Evolutionary conservation across 1,284 basidiomycete genomes (phyloP).

Genomic region (Austroboletus olivaceoglutinosus): DNA sequence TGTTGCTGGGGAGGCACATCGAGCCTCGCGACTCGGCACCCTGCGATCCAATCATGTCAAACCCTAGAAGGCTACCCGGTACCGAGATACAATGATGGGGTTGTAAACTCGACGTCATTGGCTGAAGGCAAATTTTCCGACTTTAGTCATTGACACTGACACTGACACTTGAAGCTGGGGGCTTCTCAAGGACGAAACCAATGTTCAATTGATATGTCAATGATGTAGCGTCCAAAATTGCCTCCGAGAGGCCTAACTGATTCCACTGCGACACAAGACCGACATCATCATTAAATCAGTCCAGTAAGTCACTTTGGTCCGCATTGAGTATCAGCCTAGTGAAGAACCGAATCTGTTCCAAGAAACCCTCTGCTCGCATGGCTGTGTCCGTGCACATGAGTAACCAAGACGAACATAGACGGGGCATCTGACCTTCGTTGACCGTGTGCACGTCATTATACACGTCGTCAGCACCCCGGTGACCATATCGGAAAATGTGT

Average conservation of each 20-base stretch:
- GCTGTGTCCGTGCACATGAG: slow-evolving; percentile 19
- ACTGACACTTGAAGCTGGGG: not conserved
- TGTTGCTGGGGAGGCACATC: slow-evolving; percentile 28
- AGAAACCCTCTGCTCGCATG: slow-evolving; percentile 32
- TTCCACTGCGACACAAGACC: too few species aligned
- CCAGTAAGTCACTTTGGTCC: slow-evolving; percentile 28
- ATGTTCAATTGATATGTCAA: too few species aligned
- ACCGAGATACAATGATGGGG: not conserved
- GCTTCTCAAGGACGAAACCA: not conserved
- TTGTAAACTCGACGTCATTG: not conserved
- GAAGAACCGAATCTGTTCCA: slow-evolving; percentile 39
- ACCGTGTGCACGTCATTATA: slow-evolving; percentile 52
- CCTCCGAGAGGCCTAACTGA: not conserved
- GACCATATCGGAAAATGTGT: slow-evolving; percentile 53
- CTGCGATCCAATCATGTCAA: slow-evolving; percentile 18
- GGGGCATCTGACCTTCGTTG: slow-evolving; percentile 38
- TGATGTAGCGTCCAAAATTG: not conserved
- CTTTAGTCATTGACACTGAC: too few species aligned
- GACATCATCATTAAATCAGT: not conserved
- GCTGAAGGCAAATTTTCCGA: not conserved
- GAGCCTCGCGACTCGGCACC: slow-evolving; percentile 8
- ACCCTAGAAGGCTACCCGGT: not conserved
- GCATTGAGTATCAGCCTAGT: slow-evolving; percentile 37
- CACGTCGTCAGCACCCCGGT: slow-evolving; percentile 33
- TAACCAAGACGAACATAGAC: not conserved